These are phyloP conservation scores for Eucalyptus cloeziana DNA, from an alignment of 345 rosid species.

Conservation along the genomic window DNA sequence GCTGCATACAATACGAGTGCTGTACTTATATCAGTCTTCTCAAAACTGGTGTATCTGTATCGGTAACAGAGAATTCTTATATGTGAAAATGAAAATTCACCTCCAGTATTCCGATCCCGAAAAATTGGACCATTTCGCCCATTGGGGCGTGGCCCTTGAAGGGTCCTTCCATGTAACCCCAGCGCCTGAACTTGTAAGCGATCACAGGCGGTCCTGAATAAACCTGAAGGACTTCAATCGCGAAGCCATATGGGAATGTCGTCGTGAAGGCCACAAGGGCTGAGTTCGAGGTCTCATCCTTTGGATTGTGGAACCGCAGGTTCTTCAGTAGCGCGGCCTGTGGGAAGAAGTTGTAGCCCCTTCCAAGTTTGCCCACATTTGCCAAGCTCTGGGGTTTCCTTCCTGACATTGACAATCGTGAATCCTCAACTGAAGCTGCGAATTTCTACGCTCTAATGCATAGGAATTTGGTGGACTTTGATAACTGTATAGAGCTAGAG, in stretches of 20 bases:
- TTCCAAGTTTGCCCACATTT: conserved; percentile 25
- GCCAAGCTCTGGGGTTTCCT: conserved; percentile 10
- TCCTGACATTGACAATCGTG: neutral
- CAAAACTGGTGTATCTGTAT: neutral
- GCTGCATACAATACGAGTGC: neutral
- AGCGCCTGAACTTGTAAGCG: conserved; percentile 57
- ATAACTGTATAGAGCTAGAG: neutral
- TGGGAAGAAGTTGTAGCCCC: conserved; percentile 41
- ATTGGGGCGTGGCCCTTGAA: conserved; percentile 49
- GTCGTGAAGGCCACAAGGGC: conserved; percentile 29
- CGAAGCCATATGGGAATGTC: conserved; percentile 47
- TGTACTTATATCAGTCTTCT: neutral
- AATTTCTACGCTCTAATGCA: neutral
- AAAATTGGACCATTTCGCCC: conserved; percentile 26
- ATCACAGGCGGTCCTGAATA: conserved; percentile 45
- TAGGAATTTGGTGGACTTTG: neutral
- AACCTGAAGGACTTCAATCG: conserved; percentile 43
- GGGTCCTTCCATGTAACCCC: conserved; percentile 65
- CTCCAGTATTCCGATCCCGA: conserved; percentile 21
- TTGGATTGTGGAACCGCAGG: conserved; percentile 16
- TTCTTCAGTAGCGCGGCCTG: conserved; percentile 42
- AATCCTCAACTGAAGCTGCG: neutral
- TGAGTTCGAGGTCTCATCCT: conserved; percentile 12
- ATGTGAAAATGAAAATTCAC: neutral
- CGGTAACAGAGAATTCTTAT: neutral